Evolutionary conservation across 371 early-diverging fungal species (phyloP).

Genomic region (Apophysomyces ossiformis): DNA sequence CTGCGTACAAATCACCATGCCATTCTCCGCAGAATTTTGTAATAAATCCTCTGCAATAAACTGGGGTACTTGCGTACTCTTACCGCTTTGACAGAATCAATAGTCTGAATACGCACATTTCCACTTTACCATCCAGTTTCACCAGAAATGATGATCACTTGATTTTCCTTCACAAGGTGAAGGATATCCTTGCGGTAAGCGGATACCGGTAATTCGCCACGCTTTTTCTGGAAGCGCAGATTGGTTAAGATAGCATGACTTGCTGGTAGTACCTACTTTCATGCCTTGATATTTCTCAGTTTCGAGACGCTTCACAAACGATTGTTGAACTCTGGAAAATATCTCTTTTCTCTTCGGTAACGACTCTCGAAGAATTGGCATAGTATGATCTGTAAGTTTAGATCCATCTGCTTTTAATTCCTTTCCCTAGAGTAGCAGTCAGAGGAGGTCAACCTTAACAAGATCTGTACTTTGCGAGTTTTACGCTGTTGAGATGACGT

Average conservation of each 20-base stretch:
- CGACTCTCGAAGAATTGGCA: neutral
- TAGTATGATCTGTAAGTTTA: neutral
- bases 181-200: slow-evolving; percentile 63
- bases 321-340: slow-evolving; percentile 19
- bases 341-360: slow-evolving; percentile 4
- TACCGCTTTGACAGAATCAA: slow-evolving; percentile 61
- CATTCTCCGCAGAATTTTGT: slow-evolving; percentile 23
- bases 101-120: neutral
- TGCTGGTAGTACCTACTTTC: slow-evolving; percentile 21
- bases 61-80: slow-evolving; percentile 93
- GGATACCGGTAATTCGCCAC: slow-evolving; percentile 66
- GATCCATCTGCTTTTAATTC: too few species aligned
- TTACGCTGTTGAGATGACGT: slow-evolving; percentile 11
- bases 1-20: slow-evolving; percentile 88
- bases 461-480: slow-evolving; percentile 19
- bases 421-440: neutral
- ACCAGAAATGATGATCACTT: slow-evolving; percentile 83
- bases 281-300: slow-evolving; percentile 42
- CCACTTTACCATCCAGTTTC: slow-evolving; percentile 80
- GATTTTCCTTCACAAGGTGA: slow-evolving; percentile 53
- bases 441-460: neutral
- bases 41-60: slow-evolving; percentile 76
- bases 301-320: slow-evolving; percentile 32
- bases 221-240: slow-evolving; percentile 26
- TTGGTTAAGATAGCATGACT: neutral